Evolutionary conservation across 768 basidiomycete species (phyloP), one percentile per base, ranked within the genome.

Genomic region (Albatrellus ellisii): DNA sequence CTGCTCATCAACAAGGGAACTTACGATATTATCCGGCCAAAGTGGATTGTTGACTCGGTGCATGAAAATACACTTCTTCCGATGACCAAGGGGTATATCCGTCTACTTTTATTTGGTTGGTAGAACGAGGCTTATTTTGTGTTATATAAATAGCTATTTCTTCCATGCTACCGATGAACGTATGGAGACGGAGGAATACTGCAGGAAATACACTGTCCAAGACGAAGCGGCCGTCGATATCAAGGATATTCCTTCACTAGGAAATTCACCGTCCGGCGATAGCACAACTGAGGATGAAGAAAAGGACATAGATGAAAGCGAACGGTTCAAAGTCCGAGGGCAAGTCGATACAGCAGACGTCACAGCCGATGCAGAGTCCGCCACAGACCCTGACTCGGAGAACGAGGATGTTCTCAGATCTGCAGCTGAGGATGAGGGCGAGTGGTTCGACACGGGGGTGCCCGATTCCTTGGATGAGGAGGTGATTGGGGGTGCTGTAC

Each of bases 11-110:
- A 79, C 43, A 86, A 84, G 52, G 79, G 69, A 3, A 64, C 66
- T 1, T 64, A 77, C 42, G 80, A 88, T 48, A 75, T 94, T 38
- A 62, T 94, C 45, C 77, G 71, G 42, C 87, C 92, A 0, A 62
- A 70, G 22, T 98, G 91, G 90, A 65, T 98, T 41, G 54, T 67
- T 27, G 85, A 90, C 53, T 91, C 80, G 18, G 67, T 92, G n/a
- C 64, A 68, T 4, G 62, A 64, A 22, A 70, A 68, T 9, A 62
- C 71, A 44, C 63, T 66, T 15, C 59, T 75, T 21, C 79, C 86
- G 1, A 61, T 91, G 45, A 67, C 58, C 28, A 78, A 79, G 59
- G 80, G 74, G 89, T 90, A 52, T 37, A 42, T 41, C 24, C 12
- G 21, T 12, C 26, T 20, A 0, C 43, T n/a, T n/a, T 3, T 22